Evolutionary conservation across 2,329 filamentous ascomycete genomes (phyloP).

Genomic region (Hortaea werneckii): DNA sequence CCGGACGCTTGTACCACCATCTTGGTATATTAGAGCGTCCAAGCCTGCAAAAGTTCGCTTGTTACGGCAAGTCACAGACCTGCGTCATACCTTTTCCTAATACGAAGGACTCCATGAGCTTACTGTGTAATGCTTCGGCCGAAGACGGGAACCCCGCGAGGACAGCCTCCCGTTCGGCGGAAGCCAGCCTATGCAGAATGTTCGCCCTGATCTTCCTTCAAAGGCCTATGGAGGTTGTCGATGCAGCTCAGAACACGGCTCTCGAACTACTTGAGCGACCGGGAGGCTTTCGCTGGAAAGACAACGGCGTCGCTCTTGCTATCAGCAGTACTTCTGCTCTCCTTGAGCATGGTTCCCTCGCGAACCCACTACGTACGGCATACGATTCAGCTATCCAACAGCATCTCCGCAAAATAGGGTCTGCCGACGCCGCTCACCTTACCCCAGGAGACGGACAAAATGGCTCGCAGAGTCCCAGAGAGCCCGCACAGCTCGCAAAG

Average conservation of each 20-base stretch:
- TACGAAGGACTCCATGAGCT: constrained; percentile 60
- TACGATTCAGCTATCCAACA: not conserved
- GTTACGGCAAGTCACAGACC: constrained; percentile 60
- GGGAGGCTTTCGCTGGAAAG: constrained; percentile 33
- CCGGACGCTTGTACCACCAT: constrained; percentile 79
- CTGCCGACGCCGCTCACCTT: not conserved
- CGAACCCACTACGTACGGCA: constrained; percentile 32
- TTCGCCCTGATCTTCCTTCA: constrained; percentile 56
- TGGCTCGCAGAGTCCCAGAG: not conserved
- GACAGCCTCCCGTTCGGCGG: constrained; percentile 43
- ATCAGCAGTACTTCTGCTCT: constrained; percentile 46
- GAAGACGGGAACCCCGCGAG: constrained; percentile 26
- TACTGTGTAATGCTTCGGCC: constrained; percentile 48
- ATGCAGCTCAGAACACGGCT: constrained; percentile 37
- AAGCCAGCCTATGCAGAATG: constrained; percentile 35
- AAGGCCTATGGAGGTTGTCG: constrained; percentile 38
- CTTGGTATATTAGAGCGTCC: constrained; percentile 68
- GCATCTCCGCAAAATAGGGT: not conserved
- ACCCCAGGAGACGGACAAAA: not conserved
- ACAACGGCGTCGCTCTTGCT: constrained; percentile 45
- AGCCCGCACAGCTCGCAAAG: not conserved
- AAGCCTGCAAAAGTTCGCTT: constrained; percentile 62
- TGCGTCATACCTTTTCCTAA: constrained; percentile 57
- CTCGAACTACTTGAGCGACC: constrained; percentile 42
- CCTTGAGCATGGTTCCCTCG: constrained; percentile 43